Conservation (phyloP, 345 rosid species). For the Salix caprea region DNA sequence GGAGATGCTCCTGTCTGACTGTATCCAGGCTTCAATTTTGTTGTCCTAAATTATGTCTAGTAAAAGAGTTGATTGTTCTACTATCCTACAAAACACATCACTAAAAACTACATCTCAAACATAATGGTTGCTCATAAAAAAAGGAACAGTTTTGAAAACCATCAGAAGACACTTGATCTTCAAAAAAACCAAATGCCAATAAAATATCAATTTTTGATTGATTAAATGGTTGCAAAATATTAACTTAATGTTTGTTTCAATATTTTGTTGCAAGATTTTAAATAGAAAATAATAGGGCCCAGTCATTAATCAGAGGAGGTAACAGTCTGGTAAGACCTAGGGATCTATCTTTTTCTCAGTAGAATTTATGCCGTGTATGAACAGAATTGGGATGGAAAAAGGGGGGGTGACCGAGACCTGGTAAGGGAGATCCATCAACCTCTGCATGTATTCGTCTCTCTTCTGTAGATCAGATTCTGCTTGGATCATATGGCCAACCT, state of each 20-base stretch:
- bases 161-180: neutral
- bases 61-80: neutral
- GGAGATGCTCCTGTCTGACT: neutral
- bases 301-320: neutral
- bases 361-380: neutral
- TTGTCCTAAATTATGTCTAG: neutral
- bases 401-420: conserved; percentile 38
- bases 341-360: neutral
- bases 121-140: neutral
- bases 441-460: conserved; percentile 92
- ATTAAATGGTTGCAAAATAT: neutral
- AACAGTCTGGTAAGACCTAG: neutral
- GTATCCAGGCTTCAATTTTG: neutral
- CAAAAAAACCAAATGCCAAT: neutral
- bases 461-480: conserved; percentile 95
- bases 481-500: conserved; percentile 98
- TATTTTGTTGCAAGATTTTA: neutral
- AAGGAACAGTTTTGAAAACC: neutral
- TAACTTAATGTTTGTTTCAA: neutral
- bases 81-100: neutral
- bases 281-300: neutral
- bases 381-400: neutral
- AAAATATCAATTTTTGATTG: neutral
- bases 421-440: conserved; percentile 94
- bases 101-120: neutral